Evolutionary conservation across 2,329 filamentous ascomycete species (phyloP), one percentile per base, ranked within the genome.

Genomic region (Dactylellina parvicollis): DNA sequence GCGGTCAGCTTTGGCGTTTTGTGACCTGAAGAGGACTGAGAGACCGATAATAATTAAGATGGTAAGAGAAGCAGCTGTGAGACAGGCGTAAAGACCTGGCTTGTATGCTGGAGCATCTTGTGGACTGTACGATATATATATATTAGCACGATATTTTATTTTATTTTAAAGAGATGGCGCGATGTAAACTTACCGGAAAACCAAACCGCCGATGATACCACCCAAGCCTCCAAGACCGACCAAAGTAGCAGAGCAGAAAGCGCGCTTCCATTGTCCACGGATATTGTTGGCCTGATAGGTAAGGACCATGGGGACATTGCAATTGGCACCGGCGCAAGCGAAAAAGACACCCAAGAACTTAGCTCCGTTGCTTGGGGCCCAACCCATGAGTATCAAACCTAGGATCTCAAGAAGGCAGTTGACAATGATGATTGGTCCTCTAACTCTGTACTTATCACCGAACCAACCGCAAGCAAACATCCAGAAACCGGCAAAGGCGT

Each of bases 241-340:
- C 1, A 94, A 85, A 0, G 88, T 89, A 1, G 91, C 90, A 70
- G 87, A 90, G 79, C 87, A 89, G 76, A 95, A 89, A 0, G 91
- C 91, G 50, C 92, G 87, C 82, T 94, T 96, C 91, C 91, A 96
- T 81, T 95, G 91, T 0, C 91, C 92, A 59, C 90, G 88, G 78
- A 96, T 89, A 81, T 96, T 96, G 82, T 94, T 95, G 42, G 91
- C 90, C 82, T 94, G 91, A 82, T 92, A 95, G 0, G 90, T 86
- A 83, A 96, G 87, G 47, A 87, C 84, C 1, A 87, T 84, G 0
- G 92, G 92, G 3, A 94, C 84, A 79, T 95, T 95, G 75, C 88
- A 86, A 80, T 92, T 92, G 75, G 89, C 88, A 5, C 90, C 91
- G 0, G 90, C 89, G 0, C 90, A 89, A n/a, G 87, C 85, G 50